These are phyloP conservation scores for Dichomitus squalens DNA, from an alignment of 1,284 basidiomycete genomes.

Conservation along the genomic window DNA sequence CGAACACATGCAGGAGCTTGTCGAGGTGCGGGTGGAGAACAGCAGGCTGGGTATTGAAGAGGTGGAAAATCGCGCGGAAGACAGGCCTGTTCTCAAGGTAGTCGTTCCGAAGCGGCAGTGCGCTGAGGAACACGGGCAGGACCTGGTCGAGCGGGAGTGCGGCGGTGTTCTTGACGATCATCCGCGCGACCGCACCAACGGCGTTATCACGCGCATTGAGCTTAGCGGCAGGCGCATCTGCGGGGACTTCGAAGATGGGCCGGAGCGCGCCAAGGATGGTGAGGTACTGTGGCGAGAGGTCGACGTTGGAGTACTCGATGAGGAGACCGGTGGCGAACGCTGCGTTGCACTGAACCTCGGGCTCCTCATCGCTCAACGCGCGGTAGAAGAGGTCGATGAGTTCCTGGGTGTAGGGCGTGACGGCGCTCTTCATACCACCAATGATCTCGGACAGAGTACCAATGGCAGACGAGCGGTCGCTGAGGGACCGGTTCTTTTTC, in stretches of 20 bases:
- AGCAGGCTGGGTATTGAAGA: conserved; percentile 79
- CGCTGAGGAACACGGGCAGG: conserved; percentile 81
- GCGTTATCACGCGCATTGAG: conserved; percentile 96
- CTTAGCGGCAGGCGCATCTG: conserved; percentile 61
- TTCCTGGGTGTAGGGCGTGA: conserved; percentile 88
- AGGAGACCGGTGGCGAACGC: conserved; percentile 94
- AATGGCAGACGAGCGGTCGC: conserved; percentile 92
- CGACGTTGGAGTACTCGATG: conserved; percentile 84
- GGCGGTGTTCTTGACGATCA: conserved; percentile 82
- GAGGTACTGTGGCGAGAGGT: conserved; percentile 85
- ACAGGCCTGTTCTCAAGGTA: conserved; percentile 88
- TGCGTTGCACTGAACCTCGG: conserved; percentile 95
- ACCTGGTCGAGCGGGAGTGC: conserved; percentile 92
- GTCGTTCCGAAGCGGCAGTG: conserved; percentile 89
- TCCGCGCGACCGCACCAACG: conserved; percentile 87
- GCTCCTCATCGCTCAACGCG: conserved; percentile 84
- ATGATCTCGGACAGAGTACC: conserved; percentile 97
- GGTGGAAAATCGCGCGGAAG: conserved; percentile 87
- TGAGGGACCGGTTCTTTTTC: conserved; percentile 85
- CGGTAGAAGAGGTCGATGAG: conserved; percentile 83
- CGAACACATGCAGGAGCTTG: conserved; percentile 81
- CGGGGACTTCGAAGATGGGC: conserved; percentile 77
- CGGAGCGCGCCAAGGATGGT: conserved; percentile 81
- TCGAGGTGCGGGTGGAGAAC: conserved; percentile 82
- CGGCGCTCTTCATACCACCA: conserved; percentile 85